A percentile compares a stretch with the other conserved stretches of the same genome.
Conservation (phyloP, 768 basidiomycete genomes). For the Candolleomyces aberdarensis region DNA sequence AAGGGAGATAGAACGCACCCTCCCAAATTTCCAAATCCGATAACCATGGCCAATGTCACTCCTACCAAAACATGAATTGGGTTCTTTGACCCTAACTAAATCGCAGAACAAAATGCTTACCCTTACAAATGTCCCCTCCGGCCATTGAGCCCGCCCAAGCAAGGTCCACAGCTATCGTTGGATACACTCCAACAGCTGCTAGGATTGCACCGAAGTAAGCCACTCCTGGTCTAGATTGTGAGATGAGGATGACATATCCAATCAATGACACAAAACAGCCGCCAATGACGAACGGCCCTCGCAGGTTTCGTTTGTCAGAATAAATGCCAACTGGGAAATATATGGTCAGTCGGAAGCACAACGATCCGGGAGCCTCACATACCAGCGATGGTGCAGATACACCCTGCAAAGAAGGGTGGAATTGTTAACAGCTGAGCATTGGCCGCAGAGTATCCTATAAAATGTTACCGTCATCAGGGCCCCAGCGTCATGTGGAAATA, state of each 20-base stretch:
- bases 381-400: constrained; percentile 37
- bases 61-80: constrained; percentile 14
- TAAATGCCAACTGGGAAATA: constrained; percentile 28
- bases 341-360: background rate
- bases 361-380: background rate
- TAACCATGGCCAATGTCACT: constrained; percentile 49
- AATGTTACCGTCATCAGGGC: no score
- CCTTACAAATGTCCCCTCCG: constrained; percentile 47
- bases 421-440: constrained; percentile 49
- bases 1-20: constrained; percentile 20
- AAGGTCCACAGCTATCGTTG: constrained; percentile 43
- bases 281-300: constrained; percentile 49
- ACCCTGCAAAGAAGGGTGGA: constrained; percentile 48
- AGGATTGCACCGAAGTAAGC: constrained; percentile 49
- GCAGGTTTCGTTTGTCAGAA: constrained; percentile 39
- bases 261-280: constrained; percentile 41
- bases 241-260: constrained; percentile 50
- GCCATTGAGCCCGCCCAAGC: constrained; percentile 57
- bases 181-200: constrained; percentile 50
- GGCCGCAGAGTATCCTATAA: constrained; percentile 41
- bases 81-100: no score
- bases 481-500: background rate
- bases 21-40: constrained; percentile 54
- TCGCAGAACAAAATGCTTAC: background rate
- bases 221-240: constrained; percentile 26